Percentiles rank a stretch among this genome's conserved stretches.
Conservation (phyloP, 345 rosid genomes). For the Hibiscus mutabilis region DNA sequence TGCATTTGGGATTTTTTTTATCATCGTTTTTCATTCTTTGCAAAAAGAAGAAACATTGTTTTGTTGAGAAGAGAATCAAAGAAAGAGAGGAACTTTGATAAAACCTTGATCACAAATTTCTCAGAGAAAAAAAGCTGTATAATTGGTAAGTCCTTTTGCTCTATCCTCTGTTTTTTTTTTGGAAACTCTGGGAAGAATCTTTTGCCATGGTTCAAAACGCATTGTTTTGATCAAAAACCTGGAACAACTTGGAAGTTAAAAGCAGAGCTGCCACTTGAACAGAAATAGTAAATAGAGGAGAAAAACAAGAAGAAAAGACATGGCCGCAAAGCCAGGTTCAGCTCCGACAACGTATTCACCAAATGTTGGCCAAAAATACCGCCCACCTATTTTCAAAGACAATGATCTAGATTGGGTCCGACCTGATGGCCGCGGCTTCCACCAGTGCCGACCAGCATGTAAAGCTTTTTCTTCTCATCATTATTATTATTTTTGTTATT, state of each 20-base stretch:
- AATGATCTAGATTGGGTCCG: slow-evolving; percentile 77
- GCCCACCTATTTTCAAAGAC: slow-evolving; percentile 37
- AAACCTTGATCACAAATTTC: too few species aligned
- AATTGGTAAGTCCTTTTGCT: too few species aligned
- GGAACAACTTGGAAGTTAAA: not conserved
- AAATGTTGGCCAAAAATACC: slow-evolving; percentile 30
- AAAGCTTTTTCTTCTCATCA: not conserved
- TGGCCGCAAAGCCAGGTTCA: slow-evolving; percentile 49
- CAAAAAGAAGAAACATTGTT: too few species aligned
- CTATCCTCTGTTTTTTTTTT: not conserved
- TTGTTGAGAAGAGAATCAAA: too few species aligned
- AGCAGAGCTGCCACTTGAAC: not conserved
- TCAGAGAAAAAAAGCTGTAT: too few species aligned
- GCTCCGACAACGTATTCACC: slow-evolving; percentile 67
- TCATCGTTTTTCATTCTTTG: too few species aligned
- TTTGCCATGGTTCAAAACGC: not conserved
- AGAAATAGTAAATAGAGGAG: not conserved
- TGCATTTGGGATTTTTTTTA: too few species aligned
- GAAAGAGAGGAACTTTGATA: too few species aligned
- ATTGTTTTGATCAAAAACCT: slow-evolving; percentile 4
- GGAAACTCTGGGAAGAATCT: too few species aligned
- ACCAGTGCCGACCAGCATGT: slow-evolving; percentile 94
- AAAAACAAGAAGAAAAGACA: slow-evolving; percentile 7
- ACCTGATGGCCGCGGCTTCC: slow-evolving; percentile 87
- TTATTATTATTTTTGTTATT: not conserved